Evolutionary conservation across 2,329 filamentous ascomycete species (phyloP).

Genomic region (Alternaria ventricosa): DNA sequence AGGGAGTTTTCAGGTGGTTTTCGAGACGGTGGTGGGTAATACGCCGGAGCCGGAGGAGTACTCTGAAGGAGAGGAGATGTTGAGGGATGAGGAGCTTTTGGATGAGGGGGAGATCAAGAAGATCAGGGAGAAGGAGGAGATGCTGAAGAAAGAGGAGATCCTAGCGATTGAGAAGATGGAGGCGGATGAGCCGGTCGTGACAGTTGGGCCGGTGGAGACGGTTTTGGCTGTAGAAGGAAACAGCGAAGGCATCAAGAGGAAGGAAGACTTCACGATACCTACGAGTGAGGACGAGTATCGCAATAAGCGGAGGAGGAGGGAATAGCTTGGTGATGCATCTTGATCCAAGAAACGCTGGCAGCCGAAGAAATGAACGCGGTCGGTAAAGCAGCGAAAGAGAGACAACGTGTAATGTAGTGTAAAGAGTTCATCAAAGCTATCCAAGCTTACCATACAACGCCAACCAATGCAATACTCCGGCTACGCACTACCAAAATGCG

Average conservation of each 20-base stretch:
- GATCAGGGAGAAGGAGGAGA: background rate
- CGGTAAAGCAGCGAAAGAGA: background rate
- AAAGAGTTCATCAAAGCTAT: background rate
- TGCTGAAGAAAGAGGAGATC: background rate
- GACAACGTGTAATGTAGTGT: background rate
- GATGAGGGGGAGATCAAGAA: background rate
- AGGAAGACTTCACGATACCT: background rate
- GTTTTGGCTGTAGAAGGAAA: background rate
- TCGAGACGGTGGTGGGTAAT: constrained; percentile 4
- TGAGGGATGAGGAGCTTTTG: background rate
- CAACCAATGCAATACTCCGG: background rate
- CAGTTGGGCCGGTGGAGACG: background rate
- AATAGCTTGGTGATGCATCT: background rate
- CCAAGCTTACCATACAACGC: background rate
- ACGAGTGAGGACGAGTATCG: constrained; percentile 1
- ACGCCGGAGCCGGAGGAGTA: background rate
- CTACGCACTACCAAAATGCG: background rate
- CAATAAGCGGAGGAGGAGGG: constrained; percentile 3
- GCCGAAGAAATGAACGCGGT: background rate
- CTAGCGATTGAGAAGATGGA: background rate
- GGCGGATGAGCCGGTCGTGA: background rate
- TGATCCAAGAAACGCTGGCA: background rate
- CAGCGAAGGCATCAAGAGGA: background rate
- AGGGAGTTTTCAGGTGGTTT: constrained; percentile 18
- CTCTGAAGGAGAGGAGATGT: background rate